Evolutionary conservation across 2,329 filamentous ascomycete species (phyloP).

Genomic region (Cordyceps fumosorosea): DNA sequence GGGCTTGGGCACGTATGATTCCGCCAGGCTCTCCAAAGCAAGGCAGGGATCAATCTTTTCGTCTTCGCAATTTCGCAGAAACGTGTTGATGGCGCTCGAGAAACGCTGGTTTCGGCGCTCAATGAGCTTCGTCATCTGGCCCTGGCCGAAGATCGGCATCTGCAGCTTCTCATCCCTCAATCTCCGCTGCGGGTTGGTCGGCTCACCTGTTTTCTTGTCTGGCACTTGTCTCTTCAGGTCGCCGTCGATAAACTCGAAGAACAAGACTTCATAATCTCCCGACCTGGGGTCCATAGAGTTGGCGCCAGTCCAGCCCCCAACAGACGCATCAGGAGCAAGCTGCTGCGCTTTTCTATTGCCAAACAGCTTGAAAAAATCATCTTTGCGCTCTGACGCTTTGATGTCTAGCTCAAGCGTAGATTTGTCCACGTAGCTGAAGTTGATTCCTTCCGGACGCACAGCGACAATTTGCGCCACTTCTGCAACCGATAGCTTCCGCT

Average conservation of each 20-base stretch:
- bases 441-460: constrained; percentile 69
- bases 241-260: constrained; percentile 89
- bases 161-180: constrained; percentile 73
- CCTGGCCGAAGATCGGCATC: constrained; percentile 89
- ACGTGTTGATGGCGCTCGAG: constrained; percentile 64
- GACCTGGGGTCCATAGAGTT: constrained; percentile 31
- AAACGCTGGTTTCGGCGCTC: constrained; percentile 87
- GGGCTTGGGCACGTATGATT: constrained; percentile 56
- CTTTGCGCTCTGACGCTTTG: constrained; percentile 54
- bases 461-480: constrained; percentile 80
- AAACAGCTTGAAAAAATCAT: constrained; percentile 52
- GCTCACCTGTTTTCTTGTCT: constrained; percentile 66
- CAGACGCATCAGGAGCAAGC: constrained; percentile 47
- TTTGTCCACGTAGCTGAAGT: constrained; percentile 83
- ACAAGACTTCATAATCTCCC: constrained; percentile 60
- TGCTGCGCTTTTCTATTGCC: constrained; percentile 42
- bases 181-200: constrained; percentile 59
- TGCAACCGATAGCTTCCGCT: constrained; percentile 60
- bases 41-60: constrained; percentile 61
- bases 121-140: constrained; percentile 83
- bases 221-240: constrained; percentile 78
- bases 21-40: constrained; percentile 51
- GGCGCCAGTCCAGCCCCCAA: constrained; percentile 48
- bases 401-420: constrained; percentile 74
- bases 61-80: constrained; percentile 66